These are phyloP conservation scores for Gastrodia elata DNA, from an alignment of 106 monocot species.

Conservation along the genomic window DNA sequence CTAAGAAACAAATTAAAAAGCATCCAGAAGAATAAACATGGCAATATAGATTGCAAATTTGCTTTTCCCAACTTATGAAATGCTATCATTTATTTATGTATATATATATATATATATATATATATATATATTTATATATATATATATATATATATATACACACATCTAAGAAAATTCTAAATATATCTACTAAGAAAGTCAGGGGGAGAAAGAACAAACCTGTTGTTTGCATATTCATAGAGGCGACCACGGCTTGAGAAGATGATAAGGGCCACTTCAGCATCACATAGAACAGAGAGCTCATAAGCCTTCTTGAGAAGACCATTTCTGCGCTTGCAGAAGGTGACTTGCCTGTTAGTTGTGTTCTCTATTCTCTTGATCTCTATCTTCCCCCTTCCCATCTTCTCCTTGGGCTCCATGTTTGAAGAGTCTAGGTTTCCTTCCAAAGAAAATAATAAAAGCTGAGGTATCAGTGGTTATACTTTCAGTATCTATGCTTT, in stretches of 20 bases:
- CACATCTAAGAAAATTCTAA: not conserved
- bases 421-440: slow-evolving; percentile 5
- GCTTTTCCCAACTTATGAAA: not conserved
- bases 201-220: slow-evolving; percentile 7
- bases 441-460: not conserved
- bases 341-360: slow-evolving; percentile 45
- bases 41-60: not conserved
- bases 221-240: slow-evolving; percentile 66
- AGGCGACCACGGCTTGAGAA: slow-evolving; percentile 82
- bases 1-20: not conserved
- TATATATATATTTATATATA: no score
- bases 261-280: slow-evolving; percentile 69
- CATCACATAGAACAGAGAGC: slow-evolving; percentile 68
- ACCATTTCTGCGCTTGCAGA: slow-evolving; percentile 43
- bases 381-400: slow-evolving; percentile 50
- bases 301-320: slow-evolving; percentile 82
- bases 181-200: not conserved
- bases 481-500: not conserved
- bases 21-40: not conserved
- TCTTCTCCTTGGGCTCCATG: slow-evolving; percentile 25
- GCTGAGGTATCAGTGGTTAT: not conserved
- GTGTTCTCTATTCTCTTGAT: slow-evolving; percentile 54
- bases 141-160: no score
- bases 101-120: no score
- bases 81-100: not conserved